phyloP scores from a whole-genome alignment of 495 filamentous ascomycete genomes.

The Talaromyces trachyspermus region DNA sequence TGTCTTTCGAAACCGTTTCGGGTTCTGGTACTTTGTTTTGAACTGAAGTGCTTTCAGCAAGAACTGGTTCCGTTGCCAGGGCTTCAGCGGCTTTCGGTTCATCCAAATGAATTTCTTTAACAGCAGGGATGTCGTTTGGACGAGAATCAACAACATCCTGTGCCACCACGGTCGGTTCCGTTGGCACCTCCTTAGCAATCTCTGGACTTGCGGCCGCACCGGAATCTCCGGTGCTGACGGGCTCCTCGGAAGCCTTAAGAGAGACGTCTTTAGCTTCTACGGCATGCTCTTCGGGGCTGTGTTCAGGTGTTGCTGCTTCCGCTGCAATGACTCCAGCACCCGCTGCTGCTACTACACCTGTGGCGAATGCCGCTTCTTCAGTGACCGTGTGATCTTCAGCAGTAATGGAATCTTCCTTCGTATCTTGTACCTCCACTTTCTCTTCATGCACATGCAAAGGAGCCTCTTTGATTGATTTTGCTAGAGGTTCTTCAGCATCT shows the following conservation, averaged over 20 bases:
- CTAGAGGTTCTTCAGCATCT: not conserved
- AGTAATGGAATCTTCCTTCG: not conserved
- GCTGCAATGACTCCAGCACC: slow-evolving; percentile 6
- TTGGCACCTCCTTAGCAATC: not conserved
- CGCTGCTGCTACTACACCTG: slow-evolving; percentile 1
- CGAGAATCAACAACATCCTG: slow-evolving; percentile 8
- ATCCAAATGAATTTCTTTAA: slow-evolving; percentile 3
- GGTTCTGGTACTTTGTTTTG: slow-evolving; percentile 3
- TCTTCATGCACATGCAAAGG: not conserved
- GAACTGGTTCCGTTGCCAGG: slow-evolving; percentile 5
- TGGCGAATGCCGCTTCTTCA: slow-evolving; percentile 3
- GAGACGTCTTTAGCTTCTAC: slow-evolving; percentile 1
- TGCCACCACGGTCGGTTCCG: slow-evolving; percentile 8
- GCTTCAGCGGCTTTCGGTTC: slow-evolving; percentile 7
- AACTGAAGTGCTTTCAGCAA: slow-evolving; percentile 9
- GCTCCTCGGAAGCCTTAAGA: slow-evolving; percentile 1
- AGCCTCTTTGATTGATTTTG: not conserved
- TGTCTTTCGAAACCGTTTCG: slow-evolving; percentile 4
- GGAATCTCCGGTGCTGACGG: not conserved
- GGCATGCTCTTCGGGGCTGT: slow-evolving; percentile 2
- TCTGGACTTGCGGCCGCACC: slow-evolving; percentile 6
- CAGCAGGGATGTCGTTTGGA: slow-evolving; percentile 1
- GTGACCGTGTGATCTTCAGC: slow-evolving; percentile 6
- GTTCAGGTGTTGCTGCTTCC: not conserved
- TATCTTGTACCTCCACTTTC: not conserved